phyloP scores from a whole-genome alignment of 768 basidiomycete species.

The Leucocoprinus sp. region DNA sequence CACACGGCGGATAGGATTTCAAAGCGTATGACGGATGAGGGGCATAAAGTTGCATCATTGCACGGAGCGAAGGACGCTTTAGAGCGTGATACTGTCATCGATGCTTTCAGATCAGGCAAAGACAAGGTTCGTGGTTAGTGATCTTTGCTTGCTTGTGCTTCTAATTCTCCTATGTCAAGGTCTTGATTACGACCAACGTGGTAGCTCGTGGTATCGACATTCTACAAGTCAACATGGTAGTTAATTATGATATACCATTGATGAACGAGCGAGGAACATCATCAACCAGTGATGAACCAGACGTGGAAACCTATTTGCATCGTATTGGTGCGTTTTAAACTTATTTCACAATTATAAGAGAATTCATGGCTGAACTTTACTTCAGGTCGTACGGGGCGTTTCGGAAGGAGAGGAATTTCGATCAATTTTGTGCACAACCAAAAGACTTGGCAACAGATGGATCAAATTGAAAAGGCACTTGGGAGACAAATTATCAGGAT shows the following conservation, averaged over 20 bases:
- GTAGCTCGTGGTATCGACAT: constrained; percentile 98
- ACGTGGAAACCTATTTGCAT: constrained; percentile 96
- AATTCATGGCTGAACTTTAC: no score
- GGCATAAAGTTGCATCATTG: constrained; percentile 92
- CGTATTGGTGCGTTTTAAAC: constrained; percentile 82
- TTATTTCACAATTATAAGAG: no score
- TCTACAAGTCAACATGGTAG: constrained; percentile 99
- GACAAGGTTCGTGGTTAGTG: constrained; percentile 59
- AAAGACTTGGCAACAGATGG: constrained; percentile 82
- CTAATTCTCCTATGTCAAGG: constrained; percentile 23
- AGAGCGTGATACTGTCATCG: constrained; percentile 89
- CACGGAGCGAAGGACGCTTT: constrained; percentile 89
- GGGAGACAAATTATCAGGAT: constrained; percentile 77
- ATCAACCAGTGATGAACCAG: constrained; percentile 54
- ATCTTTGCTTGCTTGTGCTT: background rate
- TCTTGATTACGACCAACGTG: constrained; percentile 96
- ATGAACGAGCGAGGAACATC: constrained; percentile 70
- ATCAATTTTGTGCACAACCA: constrained; percentile 96
- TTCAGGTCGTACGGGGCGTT: constrained; percentile 92
- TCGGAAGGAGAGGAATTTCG: constrained; percentile 93
- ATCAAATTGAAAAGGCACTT: constrained; percentile 75
- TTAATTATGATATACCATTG: constrained; percentile 93
- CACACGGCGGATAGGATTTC: constrained; percentile 92
- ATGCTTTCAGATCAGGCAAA: constrained; percentile 91
- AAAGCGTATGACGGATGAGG: constrained; percentile 82